Evolutionary conservation across 352 stramenopile species (phyloP).

Genomic region (Paralagenidium karlingii): DNA sequence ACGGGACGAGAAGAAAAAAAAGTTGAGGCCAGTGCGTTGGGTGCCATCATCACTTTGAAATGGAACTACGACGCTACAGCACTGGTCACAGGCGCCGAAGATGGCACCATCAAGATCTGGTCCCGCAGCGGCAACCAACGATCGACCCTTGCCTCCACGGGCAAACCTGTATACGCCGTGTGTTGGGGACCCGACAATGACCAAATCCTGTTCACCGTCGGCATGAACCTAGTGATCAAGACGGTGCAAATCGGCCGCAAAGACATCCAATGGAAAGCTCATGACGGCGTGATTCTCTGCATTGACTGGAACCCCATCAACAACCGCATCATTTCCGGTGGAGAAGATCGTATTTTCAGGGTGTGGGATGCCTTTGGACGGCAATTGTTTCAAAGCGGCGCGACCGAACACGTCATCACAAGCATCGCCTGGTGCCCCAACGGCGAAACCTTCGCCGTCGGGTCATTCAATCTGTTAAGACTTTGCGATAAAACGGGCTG

Average conservation of each 20-base stretch:
- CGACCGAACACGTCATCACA: slow-evolving; percentile 84
- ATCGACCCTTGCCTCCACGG: slow-evolving; percentile 74
- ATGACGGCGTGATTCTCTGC: slow-evolving; percentile 84
- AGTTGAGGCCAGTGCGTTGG: slow-evolving; percentile 60
- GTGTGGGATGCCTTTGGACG: slow-evolving; percentile 89
- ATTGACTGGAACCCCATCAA: slow-evolving; percentile 92
- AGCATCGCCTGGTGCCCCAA: slow-evolving; percentile 87
- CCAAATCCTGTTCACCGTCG: slow-evolving; percentile 81
- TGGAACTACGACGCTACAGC: slow-evolving; percentile 90
- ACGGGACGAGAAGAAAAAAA: slow-evolving; percentile 88
- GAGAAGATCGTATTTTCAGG: slow-evolving; percentile 88
- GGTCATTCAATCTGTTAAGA: slow-evolving; percentile 86
- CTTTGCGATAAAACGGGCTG: slow-evolving; percentile 90
- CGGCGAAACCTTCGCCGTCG: slow-evolving; percentile 84
- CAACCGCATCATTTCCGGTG: slow-evolving; percentile 84
- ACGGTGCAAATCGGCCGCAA: slow-evolving; percentile 80
- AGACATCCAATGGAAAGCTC: slow-evolving; percentile 84
- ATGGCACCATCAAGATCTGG: slow-evolving; percentile 90
- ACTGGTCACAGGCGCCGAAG: slow-evolving; percentile 84
- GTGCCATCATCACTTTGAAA: slow-evolving; percentile 81
- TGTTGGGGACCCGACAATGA: slow-evolving; percentile 88
- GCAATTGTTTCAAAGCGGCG: slow-evolving; percentile 78
- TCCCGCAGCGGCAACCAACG: slow-evolving; percentile 79
- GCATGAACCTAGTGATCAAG: slow-evolving; percentile 86
- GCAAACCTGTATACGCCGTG: slow-evolving; percentile 75